Base-by-base conservation (phyloP, 2,329 filamentous ascomycete species). In the Ceratocystis lukuohia region DNA sequence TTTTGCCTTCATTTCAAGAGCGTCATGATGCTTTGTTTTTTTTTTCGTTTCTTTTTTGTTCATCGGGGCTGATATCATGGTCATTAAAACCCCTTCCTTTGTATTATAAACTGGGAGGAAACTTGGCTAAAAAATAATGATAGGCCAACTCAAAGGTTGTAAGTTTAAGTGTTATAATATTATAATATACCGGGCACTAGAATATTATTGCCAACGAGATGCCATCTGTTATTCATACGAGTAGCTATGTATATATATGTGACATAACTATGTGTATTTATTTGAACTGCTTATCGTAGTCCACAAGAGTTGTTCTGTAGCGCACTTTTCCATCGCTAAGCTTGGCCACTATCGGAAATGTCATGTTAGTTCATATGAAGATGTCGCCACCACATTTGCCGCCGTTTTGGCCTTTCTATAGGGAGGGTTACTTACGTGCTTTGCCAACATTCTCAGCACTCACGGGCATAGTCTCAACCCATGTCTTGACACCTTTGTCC, bases 401-500 rank as follows among this genome's bases (percentile, higher is more conserved):
- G 5, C 10, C 15, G 7, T 33, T 7, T 7, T 22, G n/a, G n/a
- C 48, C n/a, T 46, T 25, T 7, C 10, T 10, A 33, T 15, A 3
- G 33, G 41, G 20, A 8, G 15, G 17, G 17, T 46, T 46, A 64
- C 66, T 68, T 48, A 64, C 64, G 57, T 50, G 63, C 64, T 48
- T 65, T 66, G 59, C 66, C 59, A 2, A 68, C 20, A 44, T 87
- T 88, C 71, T 86, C 82, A 70, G 84, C 86, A 69, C 82, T 85
- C 73, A 96, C 88, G 63, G 87, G 83, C 61, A 95, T 83, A 72
- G 86, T 79, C 77, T 90, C 82, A 46, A 91, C 80, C 86, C 87
- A 89, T 8, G 85, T 83, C 75, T 84, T 80, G 70, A 91, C 79
- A 2, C 82, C 82, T 79, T 87, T 87, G 70, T 88, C 83, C 3